phyloP scores from a whole-genome alignment of 345 rosid genomes.

The Eucalyptus sp. region DNA sequence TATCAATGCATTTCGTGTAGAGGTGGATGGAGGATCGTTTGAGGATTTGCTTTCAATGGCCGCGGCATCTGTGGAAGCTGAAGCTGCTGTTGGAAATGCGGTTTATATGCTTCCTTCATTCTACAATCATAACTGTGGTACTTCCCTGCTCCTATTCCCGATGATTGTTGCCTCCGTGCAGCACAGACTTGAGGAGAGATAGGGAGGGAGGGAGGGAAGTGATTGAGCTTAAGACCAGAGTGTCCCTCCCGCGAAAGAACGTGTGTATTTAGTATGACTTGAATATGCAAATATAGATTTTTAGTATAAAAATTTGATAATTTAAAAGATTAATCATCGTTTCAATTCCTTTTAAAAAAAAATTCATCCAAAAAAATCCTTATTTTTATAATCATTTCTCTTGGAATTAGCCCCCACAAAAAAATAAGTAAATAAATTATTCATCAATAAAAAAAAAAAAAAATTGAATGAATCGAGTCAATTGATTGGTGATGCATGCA shows the following conservation, averaged over 20 bases:
- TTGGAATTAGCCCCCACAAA: no score
- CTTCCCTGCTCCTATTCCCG: background rate
- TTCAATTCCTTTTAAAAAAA: no score
- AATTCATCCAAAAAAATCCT: no score
- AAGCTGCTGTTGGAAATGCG: conserved; percentile 75
- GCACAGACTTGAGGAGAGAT: background rate
- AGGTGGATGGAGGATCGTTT: conserved; percentile 50
- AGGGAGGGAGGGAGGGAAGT: no score
- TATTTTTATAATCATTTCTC: no score
- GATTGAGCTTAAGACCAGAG: no score
- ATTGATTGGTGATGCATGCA: no score
- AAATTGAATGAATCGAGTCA: no score
- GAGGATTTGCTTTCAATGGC: conserved; percentile 72
- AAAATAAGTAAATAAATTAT: no score
- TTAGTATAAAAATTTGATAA: background rate
- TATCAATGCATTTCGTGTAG: conserved; percentile 71
- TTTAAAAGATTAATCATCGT: no score
- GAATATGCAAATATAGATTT: background rate
- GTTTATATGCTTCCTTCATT: conserved; percentile 79
- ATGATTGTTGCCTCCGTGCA: background rate
- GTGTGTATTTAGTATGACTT: background rate
- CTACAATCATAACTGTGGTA: conserved; percentile 77
- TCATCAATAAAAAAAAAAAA: no score
- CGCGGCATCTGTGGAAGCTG: conserved; percentile 66
- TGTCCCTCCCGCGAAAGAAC: background rate